Conservation (phyloP, 345 rosid genomes). For the Laguncularia racemosa region DNA sequence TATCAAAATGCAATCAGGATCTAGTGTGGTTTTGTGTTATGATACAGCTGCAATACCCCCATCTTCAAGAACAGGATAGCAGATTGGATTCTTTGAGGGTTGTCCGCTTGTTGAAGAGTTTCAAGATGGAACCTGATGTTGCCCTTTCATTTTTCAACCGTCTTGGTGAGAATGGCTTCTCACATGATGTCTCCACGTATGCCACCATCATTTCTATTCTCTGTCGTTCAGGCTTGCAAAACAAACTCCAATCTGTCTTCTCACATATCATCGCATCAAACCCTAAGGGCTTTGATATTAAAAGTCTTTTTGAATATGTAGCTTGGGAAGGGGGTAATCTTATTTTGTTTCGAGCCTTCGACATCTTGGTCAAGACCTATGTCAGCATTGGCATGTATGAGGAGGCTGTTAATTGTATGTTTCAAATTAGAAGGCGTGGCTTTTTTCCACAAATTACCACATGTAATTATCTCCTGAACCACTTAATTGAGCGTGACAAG, state of each 20-base stretch:
- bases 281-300: slow-evolving; percentile 23
- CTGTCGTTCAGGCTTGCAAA: slow-evolving; percentile 28
- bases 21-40: too few relatives aligned
- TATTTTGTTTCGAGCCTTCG: slow-evolving; percentile 20
- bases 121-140: slow-evolving; percentile 35
- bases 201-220: slow-evolving; percentile 36
- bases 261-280: slow-evolving; percentile 30
- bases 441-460: slow-evolving; percentile 31
- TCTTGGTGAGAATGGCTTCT: slow-evolving; percentile 28
- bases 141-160: slow-evolving; percentile 36
- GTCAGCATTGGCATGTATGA: slow-evolving; percentile 40
- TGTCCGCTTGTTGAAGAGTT: slow-evolving; percentile 20
- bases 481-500: slow-evolving; percentile 32
- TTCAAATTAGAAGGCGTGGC: slow-evolving; percentile 23
- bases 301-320: slow-evolving; percentile 35
- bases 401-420: slow-evolving; percentile 42
- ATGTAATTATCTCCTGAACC: slow-evolving; percentile 55
- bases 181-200: slow-evolving; percentile 34
- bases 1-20: too few relatives aligned
- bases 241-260: slow-evolving; percentile 37
- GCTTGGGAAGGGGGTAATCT: slow-evolving; percentile 14
- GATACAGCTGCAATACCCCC: not conserved
- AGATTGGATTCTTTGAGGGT: slow-evolving; percentile 19
- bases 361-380: slow-evolving; percentile 53
- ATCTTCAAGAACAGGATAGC: slow-evolving; percentile 7